Conservation (phyloP, 2,329 filamentous ascomycete species). For the Colletotrichum eleusines region DNA sequence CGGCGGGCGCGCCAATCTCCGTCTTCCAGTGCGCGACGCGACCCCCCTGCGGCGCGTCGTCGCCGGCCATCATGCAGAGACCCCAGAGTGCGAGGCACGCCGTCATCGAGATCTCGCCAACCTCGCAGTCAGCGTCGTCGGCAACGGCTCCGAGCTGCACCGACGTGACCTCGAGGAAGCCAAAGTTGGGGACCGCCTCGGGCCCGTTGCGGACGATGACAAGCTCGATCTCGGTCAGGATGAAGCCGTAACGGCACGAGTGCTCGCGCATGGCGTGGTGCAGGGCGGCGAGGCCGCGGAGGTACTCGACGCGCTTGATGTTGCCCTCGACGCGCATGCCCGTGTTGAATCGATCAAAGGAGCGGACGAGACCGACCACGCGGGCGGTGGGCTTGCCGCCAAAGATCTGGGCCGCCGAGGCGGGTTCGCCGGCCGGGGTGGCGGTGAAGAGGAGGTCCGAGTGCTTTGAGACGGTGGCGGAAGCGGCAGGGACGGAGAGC, state of each 20-base stretch:
- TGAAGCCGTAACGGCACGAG: conserved; percentile 93
- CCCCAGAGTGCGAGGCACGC: conserved; percentile 83
- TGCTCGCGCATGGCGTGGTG: conserved; percentile 95
- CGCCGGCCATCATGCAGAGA: conserved; percentile 77
- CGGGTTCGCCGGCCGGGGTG: conserved; percentile 68
- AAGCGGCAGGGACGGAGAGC: conserved; percentile 57
- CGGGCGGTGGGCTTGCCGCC: conserved; percentile 65
- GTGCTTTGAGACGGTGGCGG: conserved; percentile 50
- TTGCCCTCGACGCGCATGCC: conserved; percentile 90
- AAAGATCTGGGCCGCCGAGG: conserved; percentile 65
- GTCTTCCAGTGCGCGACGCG: conserved; percentile 73
- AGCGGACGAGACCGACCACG: conserved; percentile 87
- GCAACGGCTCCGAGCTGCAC: conserved; percentile 66
- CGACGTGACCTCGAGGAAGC: conserved; percentile 82
- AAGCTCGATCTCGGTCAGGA: conserved; percentile 95
- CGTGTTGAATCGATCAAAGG: conserved; percentile 94
- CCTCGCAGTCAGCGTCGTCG: conserved; percentile 47
- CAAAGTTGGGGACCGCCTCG: conserved; percentile 82
- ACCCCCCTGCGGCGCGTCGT: conserved; percentile 57
- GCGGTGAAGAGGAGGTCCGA: conserved; percentile 74
- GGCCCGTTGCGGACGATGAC: conserved; percentile 87
- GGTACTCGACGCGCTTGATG: conserved; percentile 86
- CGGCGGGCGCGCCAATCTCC: conserved; percentile 81
- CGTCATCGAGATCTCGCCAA: conserved; percentile 66
- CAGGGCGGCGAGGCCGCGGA: conserved; percentile 85